A percentile compares a stretch with the other conserved stretches of the same genome.
Evolutionary conservation across 768 basidiomycete species (phyloP).

Genomic region (Macrocybe gigantea): DNA sequence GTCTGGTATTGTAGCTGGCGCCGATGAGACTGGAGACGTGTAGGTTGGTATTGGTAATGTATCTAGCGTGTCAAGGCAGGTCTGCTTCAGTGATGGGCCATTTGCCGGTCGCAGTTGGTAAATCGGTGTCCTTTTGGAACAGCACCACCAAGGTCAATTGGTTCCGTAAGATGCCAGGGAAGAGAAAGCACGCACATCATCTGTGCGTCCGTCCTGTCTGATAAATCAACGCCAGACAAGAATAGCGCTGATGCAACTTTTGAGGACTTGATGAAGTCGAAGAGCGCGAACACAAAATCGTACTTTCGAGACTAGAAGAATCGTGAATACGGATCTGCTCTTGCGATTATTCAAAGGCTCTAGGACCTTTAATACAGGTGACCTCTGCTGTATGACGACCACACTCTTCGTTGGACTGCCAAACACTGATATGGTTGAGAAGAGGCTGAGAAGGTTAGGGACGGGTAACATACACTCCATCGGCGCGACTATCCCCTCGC

Average conservation of each 20-base stretch:
- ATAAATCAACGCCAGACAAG: constrained; percentile 70
- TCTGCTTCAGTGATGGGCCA: constrained; percentile 37
- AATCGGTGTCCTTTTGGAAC: constrained; percentile 50
- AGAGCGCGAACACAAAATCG: constrained; percentile 52
- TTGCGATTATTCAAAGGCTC: background rate
- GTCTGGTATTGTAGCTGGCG: constrained; percentile 19
- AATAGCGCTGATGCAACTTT: constrained; percentile 52
- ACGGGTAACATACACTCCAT: constrained; percentile 54
- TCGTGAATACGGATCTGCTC: no score
- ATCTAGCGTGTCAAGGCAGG: constrained; percentile 36
- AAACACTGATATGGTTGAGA: constrained; percentile 44
- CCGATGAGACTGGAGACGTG: constrained; percentile 39
- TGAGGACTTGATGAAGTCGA: constrained; percentile 49
- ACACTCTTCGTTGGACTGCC: constrained; percentile 43
- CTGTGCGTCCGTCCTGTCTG: constrained; percentile 69
- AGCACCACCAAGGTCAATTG: background rate
- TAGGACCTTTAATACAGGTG: constrained; percentile 69
- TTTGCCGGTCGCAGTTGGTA: constrained; percentile 46
- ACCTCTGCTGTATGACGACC: constrained; percentile 72
- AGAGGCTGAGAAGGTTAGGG: background rate
- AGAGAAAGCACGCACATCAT: constrained; percentile 51
- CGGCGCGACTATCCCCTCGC: constrained; percentile 62
- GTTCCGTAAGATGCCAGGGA: background rate
- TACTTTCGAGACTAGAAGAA: constrained; percentile 54
- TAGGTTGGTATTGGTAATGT: constrained; percentile 50